Conservation (phyloP, 805 yeast species). For the Kuraishia hungarica region DNA sequence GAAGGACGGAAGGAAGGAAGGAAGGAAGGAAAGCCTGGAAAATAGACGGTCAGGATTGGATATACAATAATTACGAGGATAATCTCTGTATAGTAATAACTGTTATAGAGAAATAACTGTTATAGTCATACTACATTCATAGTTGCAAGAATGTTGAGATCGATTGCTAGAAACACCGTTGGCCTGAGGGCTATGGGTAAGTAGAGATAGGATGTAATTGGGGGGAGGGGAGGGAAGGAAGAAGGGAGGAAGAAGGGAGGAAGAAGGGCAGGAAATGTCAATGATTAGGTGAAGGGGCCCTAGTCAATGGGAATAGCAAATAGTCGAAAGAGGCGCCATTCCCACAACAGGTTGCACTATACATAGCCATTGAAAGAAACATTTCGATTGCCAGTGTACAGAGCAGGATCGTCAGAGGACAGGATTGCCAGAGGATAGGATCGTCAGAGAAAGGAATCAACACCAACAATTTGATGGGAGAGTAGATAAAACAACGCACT, state of each 20-base stretch:
- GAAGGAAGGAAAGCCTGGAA: neutral
- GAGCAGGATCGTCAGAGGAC: too few relatives aligned
- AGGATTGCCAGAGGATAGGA: too few relatives aligned
- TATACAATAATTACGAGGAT: neutral
- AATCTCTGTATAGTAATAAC: too few relatives aligned
- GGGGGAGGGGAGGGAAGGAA: neutral
- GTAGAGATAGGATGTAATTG: constrained; percentile 8
- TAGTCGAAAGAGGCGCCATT: too few relatives aligned
- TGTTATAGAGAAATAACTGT: neutral
- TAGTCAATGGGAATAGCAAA: too few relatives aligned
- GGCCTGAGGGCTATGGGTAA: constrained; percentile 28
- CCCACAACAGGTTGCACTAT: too few relatives aligned
- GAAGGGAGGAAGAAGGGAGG: neutral
- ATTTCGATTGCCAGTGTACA: too few relatives aligned
- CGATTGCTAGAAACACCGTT: constrained; percentile 30
- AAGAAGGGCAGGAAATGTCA: neutral
- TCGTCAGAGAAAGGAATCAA: too few relatives aligned
- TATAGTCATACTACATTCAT: neutral
- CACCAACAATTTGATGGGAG: too few relatives aligned
- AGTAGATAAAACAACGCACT: too few relatives aligned
- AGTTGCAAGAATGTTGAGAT: constrained; percentile 22
- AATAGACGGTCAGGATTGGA: neutral
- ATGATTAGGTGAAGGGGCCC: too few relatives aligned
- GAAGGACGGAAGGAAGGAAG: neutral
- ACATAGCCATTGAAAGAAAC: too few relatives aligned